Base-by-base conservation (phyloP, 805 yeast species). In the Candida boleticola region DNA sequence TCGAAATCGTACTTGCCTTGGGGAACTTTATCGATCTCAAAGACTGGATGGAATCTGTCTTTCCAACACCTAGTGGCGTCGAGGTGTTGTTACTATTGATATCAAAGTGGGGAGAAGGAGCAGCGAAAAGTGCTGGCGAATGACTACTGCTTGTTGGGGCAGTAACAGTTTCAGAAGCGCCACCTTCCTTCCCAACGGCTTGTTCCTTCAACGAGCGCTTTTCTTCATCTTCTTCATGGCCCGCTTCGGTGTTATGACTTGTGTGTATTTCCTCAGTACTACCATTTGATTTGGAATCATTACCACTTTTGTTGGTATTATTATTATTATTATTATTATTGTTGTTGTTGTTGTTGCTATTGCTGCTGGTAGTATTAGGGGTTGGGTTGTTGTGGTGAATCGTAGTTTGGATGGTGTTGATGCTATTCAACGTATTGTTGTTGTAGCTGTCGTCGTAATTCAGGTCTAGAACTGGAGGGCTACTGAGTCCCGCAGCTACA, bases 81-180 rank as follows among this genome's bases (percentile, higher is more conserved):
- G 36, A 30, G 27, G 36, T 21, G 14, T 37, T 37, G 14, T 33
- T 21, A 20, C 18, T 46, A 45, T 34, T 44, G 46, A 38, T 42
- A 39, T 25, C 41, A 44, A 31, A 14, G 13, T 31, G 21, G 10
- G 21, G 20, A 7, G 21, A 31, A 16, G 27, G 27, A 7, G 27
- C 27, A 7, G 27, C 11, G 27, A 23, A 23, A 7, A 23, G 11
- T 11, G 27, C 27, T 23, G 27, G 27, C 27, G 27, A 23, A 7
- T 23, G 27, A 23, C 27, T 23, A 23, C 27, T 23, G 27, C 10
- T 23, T 23, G 11, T 23, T 23, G 11, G n/a, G n/a, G n/a, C n/a
- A n/a, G n/a, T 23, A 7, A 23, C 27, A 7, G 27, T 23, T 7
- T 23, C 27, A 7, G 27, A 23, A 7, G 27, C 7, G 11, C n/a